Conservation (phyloP, 768 basidiomycete genomes). For the Cytidiella melzeri region DNA sequence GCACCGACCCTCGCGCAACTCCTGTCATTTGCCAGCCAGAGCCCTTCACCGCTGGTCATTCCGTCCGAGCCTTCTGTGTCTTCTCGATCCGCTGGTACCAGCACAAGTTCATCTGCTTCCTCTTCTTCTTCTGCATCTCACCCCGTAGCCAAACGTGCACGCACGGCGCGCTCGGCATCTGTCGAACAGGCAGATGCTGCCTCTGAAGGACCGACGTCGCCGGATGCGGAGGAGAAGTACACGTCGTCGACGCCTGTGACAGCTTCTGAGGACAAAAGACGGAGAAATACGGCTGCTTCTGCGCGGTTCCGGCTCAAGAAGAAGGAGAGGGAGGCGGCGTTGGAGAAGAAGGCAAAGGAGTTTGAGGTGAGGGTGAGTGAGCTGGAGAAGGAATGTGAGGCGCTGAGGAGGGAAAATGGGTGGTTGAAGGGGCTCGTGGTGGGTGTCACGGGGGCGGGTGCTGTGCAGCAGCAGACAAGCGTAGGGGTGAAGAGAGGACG, state of each 20-base stretch:
- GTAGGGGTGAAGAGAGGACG: slow-evolving; percentile 17
- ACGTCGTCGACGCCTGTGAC: slow-evolving; percentile 28
- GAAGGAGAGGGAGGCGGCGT: slow-evolving; percentile 88
- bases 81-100: slow-evolving; percentile 10
- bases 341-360: slow-evolving; percentile 82
- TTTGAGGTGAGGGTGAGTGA: slow-evolving; percentile 72
- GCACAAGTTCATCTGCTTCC: slow-evolving; percentile 19
- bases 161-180: slow-evolving; percentile 29
- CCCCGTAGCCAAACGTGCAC: slow-evolving; percentile 46
- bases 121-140: slow-evolving; percentile 23
- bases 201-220: slow-evolving; percentile 20
- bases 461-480: slow-evolving; percentile 22
- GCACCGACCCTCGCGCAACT: slow-evolving; percentile 66
- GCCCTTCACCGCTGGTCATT: slow-evolving; percentile 19
- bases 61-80: slow-evolving; percentile 16
- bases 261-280: slow-evolving; percentile 83
- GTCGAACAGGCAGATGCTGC: slow-evolving; percentile 20
- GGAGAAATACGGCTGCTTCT: slow-evolving; percentile 88
- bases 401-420: slow-evolving; percentile 80
- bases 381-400: slow-evolving; percentile 89
- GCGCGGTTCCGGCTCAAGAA: slow-evolving; percentile 94
- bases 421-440: slow-evolving; percentile 91
- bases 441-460: slow-evolving; percentile 71
- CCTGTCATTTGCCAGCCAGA: slow-evolving; percentile 44
- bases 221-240: slow-evolving; percentile 25